Evolutionary conservation across 2,329 filamentous ascomycete species (phyloP).

Genomic region (Alternaria angustiovoidea): DNA sequence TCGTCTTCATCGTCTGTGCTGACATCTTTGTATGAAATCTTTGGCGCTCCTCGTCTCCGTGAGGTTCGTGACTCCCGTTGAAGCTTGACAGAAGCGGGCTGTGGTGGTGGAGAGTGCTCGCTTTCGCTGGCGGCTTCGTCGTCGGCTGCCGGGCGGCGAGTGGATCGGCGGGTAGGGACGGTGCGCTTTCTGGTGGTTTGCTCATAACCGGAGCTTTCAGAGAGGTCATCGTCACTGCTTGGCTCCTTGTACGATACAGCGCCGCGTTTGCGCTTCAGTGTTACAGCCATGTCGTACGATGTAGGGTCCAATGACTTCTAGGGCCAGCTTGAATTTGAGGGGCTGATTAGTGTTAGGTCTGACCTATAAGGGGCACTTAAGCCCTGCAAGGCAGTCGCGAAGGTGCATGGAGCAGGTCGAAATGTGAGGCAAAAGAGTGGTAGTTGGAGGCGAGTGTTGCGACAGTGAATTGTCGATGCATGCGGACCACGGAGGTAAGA

Average conservation of each 20-base stretch:
- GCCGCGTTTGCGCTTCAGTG: conserved; percentile 47
- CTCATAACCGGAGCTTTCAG: conserved; percentile 29
- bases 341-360: not conserved
- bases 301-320: conserved; percentile 1
- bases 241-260: conserved; percentile 49
- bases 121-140: conserved; percentile 24
- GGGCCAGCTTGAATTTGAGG: not conserved
- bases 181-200: conserved; percentile 20
- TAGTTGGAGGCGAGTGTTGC: not conserved
- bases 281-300: conserved; percentile 34
- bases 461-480: conserved; percentile 14
- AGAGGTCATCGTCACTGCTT: conserved; percentile 44
- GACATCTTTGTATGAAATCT: conserved; percentile 45
- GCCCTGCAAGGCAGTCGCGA: conserved; percentile 6
- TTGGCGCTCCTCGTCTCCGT: conserved; percentile 24
- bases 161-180: conserved; percentile 35
- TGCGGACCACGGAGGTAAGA: conserved; percentile 15
- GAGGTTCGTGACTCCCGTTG: conserved; percentile 8
- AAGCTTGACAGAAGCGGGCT: conserved; percentile 7
- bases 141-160: conserved; percentile 30
- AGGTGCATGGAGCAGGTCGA: conserved; percentile 8
- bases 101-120: conserved; percentile 11
- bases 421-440: not conserved
- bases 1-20: conserved; percentile 35
- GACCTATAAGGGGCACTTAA: conserved; percentile 6